Evolutionary conservation across 768 basidiomycete genomes (phyloP).

Genomic region (Tubosaeta sp.): DNA sequence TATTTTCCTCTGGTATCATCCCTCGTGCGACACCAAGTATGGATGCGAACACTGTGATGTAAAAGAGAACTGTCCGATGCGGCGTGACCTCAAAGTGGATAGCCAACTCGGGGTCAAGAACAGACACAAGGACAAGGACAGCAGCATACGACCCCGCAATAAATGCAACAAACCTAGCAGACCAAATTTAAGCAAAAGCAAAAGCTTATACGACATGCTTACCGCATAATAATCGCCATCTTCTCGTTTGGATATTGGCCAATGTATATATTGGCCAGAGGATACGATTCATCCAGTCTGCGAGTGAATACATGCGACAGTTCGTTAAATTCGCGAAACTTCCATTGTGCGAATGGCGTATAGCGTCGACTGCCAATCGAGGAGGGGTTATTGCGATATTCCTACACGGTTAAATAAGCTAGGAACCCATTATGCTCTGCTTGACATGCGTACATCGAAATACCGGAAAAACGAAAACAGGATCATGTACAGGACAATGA

Average conservation of each 20-base stretch:
- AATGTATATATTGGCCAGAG: conserved; percentile 89
- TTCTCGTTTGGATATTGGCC: conserved; percentile 98
- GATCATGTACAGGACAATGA: conserved; percentile 92
- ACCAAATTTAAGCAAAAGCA: conserved; percentile 1
- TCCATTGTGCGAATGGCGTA: conserved; percentile 95
- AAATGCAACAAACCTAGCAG: conserved; percentile 85
- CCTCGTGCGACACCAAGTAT: conserved; percentile 87
- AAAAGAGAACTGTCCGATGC: conserved; percentile 91
- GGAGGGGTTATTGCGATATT: conserved; percentile 98
- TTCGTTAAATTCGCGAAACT: conserved; percentile 99
- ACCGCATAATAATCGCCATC: conserved; percentile 87
- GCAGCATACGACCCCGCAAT: conserved; percentile 95
- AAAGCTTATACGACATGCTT: conserved; percentile 21
- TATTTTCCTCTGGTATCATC: conserved; percentile 93
- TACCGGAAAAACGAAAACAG: conserved; percentile 99
- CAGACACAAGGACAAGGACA: conserved; percentile 86
- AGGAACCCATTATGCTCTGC: neutral
- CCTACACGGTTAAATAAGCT: conserved; percentile 43
- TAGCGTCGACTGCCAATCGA: conserved; percentile 90
- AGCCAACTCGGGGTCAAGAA: conserved; percentile 90
- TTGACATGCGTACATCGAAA: conserved; percentile 71
- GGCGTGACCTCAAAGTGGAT: conserved; percentile 93
- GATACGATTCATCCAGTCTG: conserved; percentile 84
- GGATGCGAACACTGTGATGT: conserved; percentile 82
- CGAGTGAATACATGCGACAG: conserved; percentile 88